These are phyloP conservation scores for Phycomyces blakesleeanus DNA, from an alignment of 192 early-diverging fungal genomes.

Conservation along the genomic window DNA sequence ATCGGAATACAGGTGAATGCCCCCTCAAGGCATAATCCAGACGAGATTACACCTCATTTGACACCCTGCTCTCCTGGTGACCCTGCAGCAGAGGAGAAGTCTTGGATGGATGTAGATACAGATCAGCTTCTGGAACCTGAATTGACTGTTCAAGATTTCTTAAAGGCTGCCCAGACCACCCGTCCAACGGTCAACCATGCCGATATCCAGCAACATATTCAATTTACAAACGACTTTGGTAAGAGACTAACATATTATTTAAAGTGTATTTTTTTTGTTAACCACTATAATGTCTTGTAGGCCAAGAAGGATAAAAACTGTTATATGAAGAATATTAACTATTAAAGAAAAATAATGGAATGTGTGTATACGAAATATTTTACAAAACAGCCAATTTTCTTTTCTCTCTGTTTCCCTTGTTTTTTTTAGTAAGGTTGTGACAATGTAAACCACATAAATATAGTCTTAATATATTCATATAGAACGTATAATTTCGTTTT, in stretches of 20 bases:
- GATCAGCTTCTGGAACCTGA: constrained; percentile 91
- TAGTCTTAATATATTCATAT: too few species aligned
- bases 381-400: too few species aligned
- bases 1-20: constrained; percentile 45
- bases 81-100: constrained; percentile 77
- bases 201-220: constrained; percentile 78
- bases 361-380: too few species aligned
- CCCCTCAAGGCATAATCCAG: constrained; percentile 52
- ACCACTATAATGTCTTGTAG: too few species aligned
- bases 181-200: constrained; percentile 81
- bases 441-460: too few species aligned
- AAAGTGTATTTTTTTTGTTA: too few species aligned
- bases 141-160: constrained; percentile 82
- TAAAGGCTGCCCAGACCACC: constrained; percentile 71
- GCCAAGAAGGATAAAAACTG: too few species aligned
- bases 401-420: too few species aligned
- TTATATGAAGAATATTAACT: too few species aligned
- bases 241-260: background rate
- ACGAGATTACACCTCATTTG: constrained; percentile 53
- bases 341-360: too few species aligned
- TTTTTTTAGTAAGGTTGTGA: too few species aligned
- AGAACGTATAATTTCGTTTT: too few species aligned
- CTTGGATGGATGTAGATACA: constrained; percentile 80
- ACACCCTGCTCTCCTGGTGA: constrained; percentile 97
- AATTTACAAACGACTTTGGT: constrained; percentile 88